A percentile compares a stretch with the other conserved stretches of the same genome.
phyloP scores from a whole-genome alignment of 108 stramenopile genomes.

The Conticribra guillardii region DNA sequence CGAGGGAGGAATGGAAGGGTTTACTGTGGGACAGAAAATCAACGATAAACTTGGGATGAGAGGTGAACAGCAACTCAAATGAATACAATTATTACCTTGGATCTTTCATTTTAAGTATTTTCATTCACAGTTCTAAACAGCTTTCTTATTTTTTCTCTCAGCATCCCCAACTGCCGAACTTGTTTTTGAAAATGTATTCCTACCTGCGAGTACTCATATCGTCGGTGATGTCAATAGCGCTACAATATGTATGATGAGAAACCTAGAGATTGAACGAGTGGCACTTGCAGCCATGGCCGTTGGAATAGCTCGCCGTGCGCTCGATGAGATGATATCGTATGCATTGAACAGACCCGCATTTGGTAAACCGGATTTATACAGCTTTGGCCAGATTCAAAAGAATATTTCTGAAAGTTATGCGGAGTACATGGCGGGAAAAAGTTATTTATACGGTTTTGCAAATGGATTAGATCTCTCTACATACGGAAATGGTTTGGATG shows the following conservation, averaged over 20 bases:
- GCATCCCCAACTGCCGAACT: slow-evolving; percentile 96
- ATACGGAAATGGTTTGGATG: slow-evolving; percentile 89
- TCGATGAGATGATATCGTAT: slow-evolving; percentile 95
- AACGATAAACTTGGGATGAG: slow-evolving; percentile 94
- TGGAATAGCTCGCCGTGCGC: slow-evolving; percentile 90
- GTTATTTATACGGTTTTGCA: slow-evolving; percentile 91
- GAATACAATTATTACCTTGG: too few relatives aligned
- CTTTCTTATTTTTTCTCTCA: slow-evolving; percentile 78
- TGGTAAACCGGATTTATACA: slow-evolving; percentile 76
- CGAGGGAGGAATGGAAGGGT: slow-evolving; percentile 96
- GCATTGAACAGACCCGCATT: slow-evolving; percentile 91
- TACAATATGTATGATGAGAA: slow-evolving; percentile 98
- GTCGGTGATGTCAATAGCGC: slow-evolving; percentile 94
- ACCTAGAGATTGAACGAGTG: slow-evolving; percentile 97
- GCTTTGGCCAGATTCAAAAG: slow-evolving; percentile 96
- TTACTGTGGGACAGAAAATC: slow-evolving; percentile 94
- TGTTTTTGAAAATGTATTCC: slow-evolving; percentile 94
- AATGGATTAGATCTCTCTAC: slow-evolving; percentile 82
- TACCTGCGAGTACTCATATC: slow-evolving; percentile 80
- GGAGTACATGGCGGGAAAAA: slow-evolving; percentile 95
- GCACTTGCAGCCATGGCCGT: slow-evolving; percentile 96
- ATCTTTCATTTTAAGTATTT: neutral
- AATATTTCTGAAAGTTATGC: slow-evolving; percentile 95
- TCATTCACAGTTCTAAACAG: slow-evolving; percentile 8
- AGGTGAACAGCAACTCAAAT: slow-evolving; percentile 5